Evolutionary conservation across 805 yeast genomes (phyloP).

Genomic region (Saccharomycodes ludwigii): DNA sequence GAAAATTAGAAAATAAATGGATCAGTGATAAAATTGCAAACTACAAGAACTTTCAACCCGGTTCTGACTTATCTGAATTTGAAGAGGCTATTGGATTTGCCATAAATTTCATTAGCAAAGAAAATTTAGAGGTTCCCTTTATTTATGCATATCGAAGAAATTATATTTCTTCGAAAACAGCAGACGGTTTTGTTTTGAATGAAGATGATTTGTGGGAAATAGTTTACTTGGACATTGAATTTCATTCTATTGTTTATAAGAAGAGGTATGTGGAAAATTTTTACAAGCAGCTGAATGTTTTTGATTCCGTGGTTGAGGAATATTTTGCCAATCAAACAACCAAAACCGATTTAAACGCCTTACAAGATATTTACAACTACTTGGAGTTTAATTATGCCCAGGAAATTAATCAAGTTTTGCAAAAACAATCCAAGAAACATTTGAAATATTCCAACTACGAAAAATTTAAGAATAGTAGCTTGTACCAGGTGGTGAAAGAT

Average conservation of each 20-base stretch:
- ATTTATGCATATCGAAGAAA: constrained; percentile 95
- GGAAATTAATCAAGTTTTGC: constrained; percentile 26
- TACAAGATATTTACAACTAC: constrained; percentile 78
- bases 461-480: constrained; percentile 48
- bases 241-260: constrained; percentile 72
- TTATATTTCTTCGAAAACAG: constrained; percentile 39
- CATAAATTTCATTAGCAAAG: constrained; percentile 60
- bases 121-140: constrained; percentile 82
- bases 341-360: constrained; percentile 35
- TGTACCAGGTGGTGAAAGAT: constrained; percentile 54
- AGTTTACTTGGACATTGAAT: constrained; percentile 75
- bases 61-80: constrained; percentile 39
- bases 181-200: constrained; percentile 34
- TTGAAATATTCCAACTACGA: constrained; percentile 52
- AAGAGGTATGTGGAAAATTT: constrained; percentile 48
- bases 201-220: constrained; percentile 92
- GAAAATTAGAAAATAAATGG: constrained; percentile 68
- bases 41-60: constrained; percentile 36
- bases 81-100: constrained; percentile 58
- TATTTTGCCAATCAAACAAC: constrained; percentile 44
- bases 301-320: constrained; percentile 47
- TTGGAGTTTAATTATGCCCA: constrained; percentile 54
- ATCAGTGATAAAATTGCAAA: constrained; percentile 48
- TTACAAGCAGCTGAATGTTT: constrained; percentile 37
- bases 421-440: constrained; percentile 33